Conservation (phyloP, 768 basidiomycete species). For the Fistulinella prunicolor region DNA sequence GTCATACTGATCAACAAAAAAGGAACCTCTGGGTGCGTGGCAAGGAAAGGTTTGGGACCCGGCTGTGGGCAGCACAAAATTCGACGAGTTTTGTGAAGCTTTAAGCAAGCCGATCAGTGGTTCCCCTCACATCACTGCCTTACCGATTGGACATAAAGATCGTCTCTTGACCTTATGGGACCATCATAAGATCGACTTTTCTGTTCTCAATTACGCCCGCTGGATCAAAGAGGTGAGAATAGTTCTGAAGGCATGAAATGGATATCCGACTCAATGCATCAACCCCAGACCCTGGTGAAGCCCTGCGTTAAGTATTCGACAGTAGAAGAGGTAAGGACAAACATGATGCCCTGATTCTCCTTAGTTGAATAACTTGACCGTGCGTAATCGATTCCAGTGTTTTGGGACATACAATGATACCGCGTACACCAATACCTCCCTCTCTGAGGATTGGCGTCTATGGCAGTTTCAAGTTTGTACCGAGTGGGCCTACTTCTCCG, state of each 20-base stretch:
- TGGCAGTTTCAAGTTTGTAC: slow-evolving; percentile 95
- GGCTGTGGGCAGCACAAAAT: slow-evolving; percentile 53
- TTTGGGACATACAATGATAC: slow-evolving; percentile 79
- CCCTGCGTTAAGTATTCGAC: slow-evolving; percentile 47
- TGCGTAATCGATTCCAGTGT: slow-evolving; percentile 47
- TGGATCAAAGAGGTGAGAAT: slow-evolving; percentile 67
- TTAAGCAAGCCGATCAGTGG: slow-evolving; percentile 46
- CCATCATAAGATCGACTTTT: slow-evolving; percentile 51
- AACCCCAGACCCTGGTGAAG: slow-evolving; percentile 49
- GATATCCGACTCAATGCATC: background rate
- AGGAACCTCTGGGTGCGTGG: slow-evolving; percentile 67
- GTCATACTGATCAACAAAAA: slow-evolving; percentile 25
- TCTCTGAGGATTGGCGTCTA: slow-evolving; percentile 76
- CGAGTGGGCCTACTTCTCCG: slow-evolving; percentile 93
- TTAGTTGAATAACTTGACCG: background rate
- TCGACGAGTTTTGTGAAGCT: slow-evolving; percentile 66
- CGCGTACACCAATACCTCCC: slow-evolving; percentile 56
- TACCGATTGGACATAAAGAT: slow-evolving; percentile 48
- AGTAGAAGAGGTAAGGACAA: slow-evolving; percentile 48
- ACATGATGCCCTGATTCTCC: background rate
- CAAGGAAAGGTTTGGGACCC: slow-evolving; percentile 90
- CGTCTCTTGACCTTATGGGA: slow-evolving; percentile 47
- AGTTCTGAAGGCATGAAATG: background rate
- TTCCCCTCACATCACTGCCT: slow-evolving; percentile 28
- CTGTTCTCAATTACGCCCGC: slow-evolving; percentile 68